Conservation (phyloP, 495 filamentous ascomycete genomes). For the Xylaria longipes region DNA sequence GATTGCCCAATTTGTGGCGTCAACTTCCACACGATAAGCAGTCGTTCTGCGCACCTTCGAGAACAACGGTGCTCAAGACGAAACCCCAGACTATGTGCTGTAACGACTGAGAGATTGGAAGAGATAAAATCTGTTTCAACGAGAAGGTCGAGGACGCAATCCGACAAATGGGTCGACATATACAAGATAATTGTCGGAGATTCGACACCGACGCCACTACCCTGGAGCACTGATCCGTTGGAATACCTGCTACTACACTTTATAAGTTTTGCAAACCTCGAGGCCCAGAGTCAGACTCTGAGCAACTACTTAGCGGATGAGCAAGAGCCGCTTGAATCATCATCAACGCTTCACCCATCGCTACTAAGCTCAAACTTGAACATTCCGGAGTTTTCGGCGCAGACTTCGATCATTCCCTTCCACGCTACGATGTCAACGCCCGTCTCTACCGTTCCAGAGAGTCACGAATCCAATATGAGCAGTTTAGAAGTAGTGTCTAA, state of each 20-base stretch:
- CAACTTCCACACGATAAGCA: neutral
- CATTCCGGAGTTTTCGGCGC: neutral
- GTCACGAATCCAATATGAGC: neutral
- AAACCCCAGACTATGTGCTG: neutral
- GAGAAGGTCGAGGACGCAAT: neutral
- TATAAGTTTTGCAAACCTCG: neutral
- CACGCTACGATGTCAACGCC: neutral
- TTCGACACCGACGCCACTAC: neutral
- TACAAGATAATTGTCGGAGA: neutral
- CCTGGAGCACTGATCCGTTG: neutral
- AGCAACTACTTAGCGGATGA: neutral
- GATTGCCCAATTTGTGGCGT: neutral
- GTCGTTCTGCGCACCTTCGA: neutral
- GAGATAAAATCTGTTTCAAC: neutral
- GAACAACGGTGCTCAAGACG: neutral
- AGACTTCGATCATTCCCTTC: neutral
- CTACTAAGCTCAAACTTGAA: neutral
- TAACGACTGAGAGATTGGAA: neutral
- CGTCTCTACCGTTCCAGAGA: neutral
- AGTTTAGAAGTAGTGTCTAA: neutral
- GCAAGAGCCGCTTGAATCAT: neutral
- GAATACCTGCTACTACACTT: neutral
- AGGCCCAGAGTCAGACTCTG: neutral
- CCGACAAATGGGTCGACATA: neutral
- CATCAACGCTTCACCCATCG: neutral